Base-by-base conservation (phyloP, 768 basidiomycete species). In the Austroboletus eburneus region DNA sequence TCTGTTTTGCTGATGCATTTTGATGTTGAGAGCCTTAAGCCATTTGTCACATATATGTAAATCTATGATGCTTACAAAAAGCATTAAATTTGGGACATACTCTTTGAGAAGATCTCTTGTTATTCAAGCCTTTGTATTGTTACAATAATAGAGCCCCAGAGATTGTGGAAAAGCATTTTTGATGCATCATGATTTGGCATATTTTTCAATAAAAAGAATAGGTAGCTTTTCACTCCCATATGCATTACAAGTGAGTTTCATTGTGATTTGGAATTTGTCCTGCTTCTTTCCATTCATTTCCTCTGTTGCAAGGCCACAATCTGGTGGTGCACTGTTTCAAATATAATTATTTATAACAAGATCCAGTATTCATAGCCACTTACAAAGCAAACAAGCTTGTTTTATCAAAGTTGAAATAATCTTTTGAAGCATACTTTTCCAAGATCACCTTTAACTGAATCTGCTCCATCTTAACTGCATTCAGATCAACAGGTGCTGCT, bases 161-260 rank as follows among this genome's bases (percentile, higher is more conserved):
- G n/a, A n/a, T n/a, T n/a, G n/a, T n/a, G 16, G 37, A 5, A 16
- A 2, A 2, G 5, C 10, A 2, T 23, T 3, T 6, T 38, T 30
- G 51, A 73, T 73, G 35, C 59, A 61, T 0, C 53, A 58, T 8
- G 72, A 71, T 24, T 61, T 54, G 17, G 52, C 56, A 5, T 54
- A 51, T 39, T 61, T 68, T 10, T 71, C 68, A 55, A 73, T 74
- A 49, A 59, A 66, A 21, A 74, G 44, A 3, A 52, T 33, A 1
- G 48, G 48, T 7, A 67, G 47, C 43, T 68, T 67, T 44, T 71
- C 68, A 25, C 61, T 18, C 63, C 65, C 39, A 17, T 46, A 32
- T 42, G 43, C 43, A 45, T 46, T 50, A 20, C 44, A 50, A 5
- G 42, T 43, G 13, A 58, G 39, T 8, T 32, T 32, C 8, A 51